phyloP scores from a whole-genome alignment of 495 filamentous ascomycete genomes.

The Podospora conica region DNA sequence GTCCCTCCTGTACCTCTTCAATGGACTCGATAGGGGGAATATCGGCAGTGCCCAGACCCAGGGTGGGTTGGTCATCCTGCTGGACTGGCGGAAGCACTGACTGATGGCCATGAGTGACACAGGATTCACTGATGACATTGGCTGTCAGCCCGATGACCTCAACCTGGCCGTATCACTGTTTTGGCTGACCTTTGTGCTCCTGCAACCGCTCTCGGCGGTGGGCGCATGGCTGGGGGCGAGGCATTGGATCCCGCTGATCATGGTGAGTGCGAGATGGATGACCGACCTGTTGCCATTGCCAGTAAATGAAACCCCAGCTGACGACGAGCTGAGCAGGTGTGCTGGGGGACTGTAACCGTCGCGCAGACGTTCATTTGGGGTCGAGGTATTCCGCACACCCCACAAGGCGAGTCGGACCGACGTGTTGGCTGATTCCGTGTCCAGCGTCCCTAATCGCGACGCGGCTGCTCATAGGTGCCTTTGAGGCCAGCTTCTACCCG shows the following conservation, averaged over 20 bases:
- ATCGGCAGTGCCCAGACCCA: conserved; percentile 40
- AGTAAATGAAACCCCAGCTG: conserved; percentile 14
- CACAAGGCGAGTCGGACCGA: conserved; percentile 23
- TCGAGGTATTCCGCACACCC: conserved; percentile 24
- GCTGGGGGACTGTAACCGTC: conserved; percentile 51
- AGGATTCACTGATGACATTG: conserved; percentile 30
- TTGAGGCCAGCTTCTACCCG: conserved; percentile 49
- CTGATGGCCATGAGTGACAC: no score
- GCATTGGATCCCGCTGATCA: conserved; percentile 49
- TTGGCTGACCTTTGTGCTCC: conserved; percentile 50
- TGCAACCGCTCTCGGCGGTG: conserved; percentile 51
- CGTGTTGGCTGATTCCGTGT: neutral
- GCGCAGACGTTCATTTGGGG: conserved; percentile 36
- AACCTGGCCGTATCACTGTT: conserved; percentile 51
- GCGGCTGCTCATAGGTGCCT: conserved; percentile 19
- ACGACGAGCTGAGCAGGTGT: conserved; percentile 3
- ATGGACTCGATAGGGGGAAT: conserved; percentile 39
- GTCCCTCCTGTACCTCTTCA: conserved; percentile 37
- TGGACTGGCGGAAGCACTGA: neutral
- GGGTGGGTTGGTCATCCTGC: conserved; percentile 8
- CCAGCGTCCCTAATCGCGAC: conserved; percentile 13
- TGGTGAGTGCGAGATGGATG: conserved; percentile 28
- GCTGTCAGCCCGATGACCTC: conserved; percentile 36
- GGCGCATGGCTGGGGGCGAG: conserved; percentile 46
- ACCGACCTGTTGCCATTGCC: neutral